Evolutionary conservation across 2,329 filamentous ascomycete species (phyloP).

Genomic region (Calonectria multiphialidica): DNA sequence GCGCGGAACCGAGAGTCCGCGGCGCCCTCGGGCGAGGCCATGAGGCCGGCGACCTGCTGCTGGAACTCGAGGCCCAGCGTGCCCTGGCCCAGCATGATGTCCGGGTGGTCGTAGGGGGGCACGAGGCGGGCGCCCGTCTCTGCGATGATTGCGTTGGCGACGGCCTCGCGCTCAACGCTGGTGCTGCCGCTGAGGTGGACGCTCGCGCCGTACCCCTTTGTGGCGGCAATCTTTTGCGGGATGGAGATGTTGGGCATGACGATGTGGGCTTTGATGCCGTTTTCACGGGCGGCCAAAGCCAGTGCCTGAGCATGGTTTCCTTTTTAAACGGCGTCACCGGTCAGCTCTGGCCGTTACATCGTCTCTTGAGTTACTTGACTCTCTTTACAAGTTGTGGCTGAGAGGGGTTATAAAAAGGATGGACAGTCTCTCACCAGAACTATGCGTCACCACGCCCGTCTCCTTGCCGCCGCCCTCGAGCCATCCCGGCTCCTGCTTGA

Average conservation of each 20-base stretch:
- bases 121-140: constrained; percentile 83
- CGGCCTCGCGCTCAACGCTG: constrained; percentile 82
- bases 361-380: neutral
- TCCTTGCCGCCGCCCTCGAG: constrained; percentile 68
- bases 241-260: constrained; percentile 92
- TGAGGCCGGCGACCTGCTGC: constrained; percentile 73
- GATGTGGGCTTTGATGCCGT: constrained; percentile 83
- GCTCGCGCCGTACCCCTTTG: constrained; percentile 79
- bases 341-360: neutral
- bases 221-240: constrained; percentile 88
- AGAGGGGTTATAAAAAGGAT: neutral
- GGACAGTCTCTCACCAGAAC: constrained; percentile 71
- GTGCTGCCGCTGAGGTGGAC: constrained; percentile 89
- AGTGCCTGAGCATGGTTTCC: constrained; percentile 97
- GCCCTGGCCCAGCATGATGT: constrained; percentile 95
- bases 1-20: constrained; percentile 31
- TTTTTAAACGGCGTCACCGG: constrained; percentile 57
- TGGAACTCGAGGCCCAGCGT: constrained; percentile 88
- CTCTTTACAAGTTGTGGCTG: neutral
- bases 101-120: constrained; percentile 91
- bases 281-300: constrained; percentile 82
- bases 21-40: constrained; percentile 48
- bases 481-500: constrained; percentile 73
- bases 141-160: constrained; percentile 75
- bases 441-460: constrained; percentile 89